phyloP scores from a whole-genome alignment of 306 rosid species.

The Abrus precatorius region DNA sequence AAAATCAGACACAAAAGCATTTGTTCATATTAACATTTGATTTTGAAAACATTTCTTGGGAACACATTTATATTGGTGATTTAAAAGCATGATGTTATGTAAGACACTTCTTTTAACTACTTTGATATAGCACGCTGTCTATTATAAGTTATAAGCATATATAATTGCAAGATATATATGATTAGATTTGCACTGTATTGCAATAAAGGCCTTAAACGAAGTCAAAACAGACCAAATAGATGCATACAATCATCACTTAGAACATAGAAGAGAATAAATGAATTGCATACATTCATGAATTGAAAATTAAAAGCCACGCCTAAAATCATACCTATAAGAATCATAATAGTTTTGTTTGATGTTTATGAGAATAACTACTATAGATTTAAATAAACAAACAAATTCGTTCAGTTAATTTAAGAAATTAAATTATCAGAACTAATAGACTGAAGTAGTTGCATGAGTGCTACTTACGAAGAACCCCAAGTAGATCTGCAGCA shows the following conservation, averaged over 20 bases:
- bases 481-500: constrained; percentile 67
- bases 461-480: constrained; percentile 69
- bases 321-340: constrained; percentile 2
- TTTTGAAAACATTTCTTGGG: not conserved
- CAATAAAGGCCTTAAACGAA: not conserved
- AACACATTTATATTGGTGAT: constrained; percentile 8
- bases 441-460: constrained; percentile 8
- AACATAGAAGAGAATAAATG: not conserved
- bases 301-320: not conserved
- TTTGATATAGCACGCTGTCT: not conserved
- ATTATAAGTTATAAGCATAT: not conserved
- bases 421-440: not conserved
- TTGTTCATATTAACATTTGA: not conserved
- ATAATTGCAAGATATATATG: not conserved
- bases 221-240: constrained; percentile 9
- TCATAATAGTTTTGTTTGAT: not conserved
- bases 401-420: not conserved
- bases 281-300: constrained; percentile 9
- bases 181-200: constrained; percentile 5
- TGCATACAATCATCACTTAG: not conserved
- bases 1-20: constrained; percentile 15
- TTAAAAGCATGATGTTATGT: constrained; percentile 14
- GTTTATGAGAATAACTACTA: not conserved
- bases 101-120: constrained; percentile 4
- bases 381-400: not conserved